phyloP scores from a whole-genome alignment of 192 early-diverging fungal species.

The Gamsiella multidivaricata region DNA sequence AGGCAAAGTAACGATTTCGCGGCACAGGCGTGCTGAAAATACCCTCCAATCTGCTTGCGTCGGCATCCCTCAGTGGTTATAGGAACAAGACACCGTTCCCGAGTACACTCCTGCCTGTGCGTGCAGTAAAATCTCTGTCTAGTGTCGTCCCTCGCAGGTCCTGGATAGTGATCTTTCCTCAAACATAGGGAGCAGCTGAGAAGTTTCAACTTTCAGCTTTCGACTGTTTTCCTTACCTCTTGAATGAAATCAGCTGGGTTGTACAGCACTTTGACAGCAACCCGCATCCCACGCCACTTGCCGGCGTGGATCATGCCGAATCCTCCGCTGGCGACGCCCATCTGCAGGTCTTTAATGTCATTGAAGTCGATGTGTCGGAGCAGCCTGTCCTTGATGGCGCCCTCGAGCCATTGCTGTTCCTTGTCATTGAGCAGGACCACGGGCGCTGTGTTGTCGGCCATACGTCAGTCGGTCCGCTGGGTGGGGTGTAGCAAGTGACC shows the following conservation, averaged over 20 bases:
- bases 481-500: neutral
- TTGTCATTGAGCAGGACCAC: constrained; percentile 44
- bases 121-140: too few relatives aligned
- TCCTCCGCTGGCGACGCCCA: constrained; percentile 44
- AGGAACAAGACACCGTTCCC: too few relatives aligned
- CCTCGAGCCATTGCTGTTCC: constrained; percentile 51
- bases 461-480: neutral
- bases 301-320: constrained; percentile 49
- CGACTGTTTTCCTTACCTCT: constrained; percentile 45
- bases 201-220: too few relatives aligned
- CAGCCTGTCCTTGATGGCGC: constrained; percentile 29
- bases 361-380: constrained; percentile 42
- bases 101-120: too few relatives aligned
- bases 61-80: too few relatives aligned
- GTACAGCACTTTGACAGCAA: constrained; percentile 49
- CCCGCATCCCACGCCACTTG: constrained; percentile 34
- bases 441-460: constrained; percentile 47
- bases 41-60: too few relatives aligned
- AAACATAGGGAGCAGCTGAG: too few relatives aligned
- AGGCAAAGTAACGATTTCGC: too few relatives aligned
- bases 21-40: too few relatives aligned
- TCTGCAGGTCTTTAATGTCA: constrained; percentile 27
- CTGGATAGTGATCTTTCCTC: too few relatives aligned
- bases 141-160: too few relatives aligned
- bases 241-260: constrained; percentile 50